Conservation (phyloP, 2,329 filamentous ascomycete genomes). For the Botryotinia globosa region DNA sequence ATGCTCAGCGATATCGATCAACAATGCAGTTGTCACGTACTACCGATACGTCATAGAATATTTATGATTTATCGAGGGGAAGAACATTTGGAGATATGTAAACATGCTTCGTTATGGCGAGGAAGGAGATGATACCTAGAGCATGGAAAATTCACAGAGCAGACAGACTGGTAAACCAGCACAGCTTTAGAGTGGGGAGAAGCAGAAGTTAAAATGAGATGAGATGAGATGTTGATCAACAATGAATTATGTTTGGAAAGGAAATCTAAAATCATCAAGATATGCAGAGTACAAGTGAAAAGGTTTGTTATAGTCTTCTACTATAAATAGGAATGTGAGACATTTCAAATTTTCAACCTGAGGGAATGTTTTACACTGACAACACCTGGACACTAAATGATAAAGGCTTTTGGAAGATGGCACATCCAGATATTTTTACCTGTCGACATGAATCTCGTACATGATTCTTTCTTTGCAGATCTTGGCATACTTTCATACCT, state of each 20-base stretch:
- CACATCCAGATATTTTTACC: background rate
- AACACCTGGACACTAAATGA: background rate
- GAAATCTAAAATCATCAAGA: too few species aligned
- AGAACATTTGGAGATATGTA: background rate
- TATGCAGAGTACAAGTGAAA: background rate
- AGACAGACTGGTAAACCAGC: background rate
- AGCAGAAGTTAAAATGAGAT: too few species aligned
- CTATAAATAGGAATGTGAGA: background rate
- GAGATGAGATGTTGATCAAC: background rate
- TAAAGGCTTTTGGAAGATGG: background rate
- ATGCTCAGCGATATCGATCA: too few species aligned
- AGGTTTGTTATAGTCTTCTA: background rate
- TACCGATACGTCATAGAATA: background rate
- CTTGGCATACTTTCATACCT: background rate
- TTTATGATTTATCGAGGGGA: background rate
- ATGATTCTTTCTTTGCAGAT: background rate
- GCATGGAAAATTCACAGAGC: background rate
- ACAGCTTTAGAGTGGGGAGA: background rate
- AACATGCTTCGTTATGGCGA: background rate
- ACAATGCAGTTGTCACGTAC: background rate
- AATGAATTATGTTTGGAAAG: background rate
- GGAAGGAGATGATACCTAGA: background rate
- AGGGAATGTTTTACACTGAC: background rate
- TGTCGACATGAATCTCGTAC: background rate
- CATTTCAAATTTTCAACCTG: background rate